Evolutionary conservation across 345 rosid genomes (phyloP).

Genomic region (Linum usitatissimum): DNA sequence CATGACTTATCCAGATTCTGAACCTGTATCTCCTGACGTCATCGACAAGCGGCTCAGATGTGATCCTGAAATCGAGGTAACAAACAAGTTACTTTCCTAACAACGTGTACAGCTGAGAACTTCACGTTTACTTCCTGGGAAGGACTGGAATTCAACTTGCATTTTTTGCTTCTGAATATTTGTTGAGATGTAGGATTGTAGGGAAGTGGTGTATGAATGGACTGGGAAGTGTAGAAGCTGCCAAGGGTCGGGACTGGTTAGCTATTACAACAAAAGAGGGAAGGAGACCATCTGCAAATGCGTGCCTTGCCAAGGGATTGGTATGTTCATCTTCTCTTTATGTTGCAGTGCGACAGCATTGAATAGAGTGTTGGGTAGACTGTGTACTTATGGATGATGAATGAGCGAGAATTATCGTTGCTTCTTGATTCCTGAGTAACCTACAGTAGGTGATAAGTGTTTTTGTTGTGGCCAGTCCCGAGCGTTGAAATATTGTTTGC

Average conservation of each 20-base stretch:
- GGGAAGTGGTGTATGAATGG: constrained; percentile 90
- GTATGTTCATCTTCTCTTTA: constrained; percentile 29
- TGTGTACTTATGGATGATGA: not conserved
- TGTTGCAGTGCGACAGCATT: not conserved
- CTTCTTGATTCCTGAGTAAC: too few relatives aligned
- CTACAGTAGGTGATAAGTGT: not conserved
- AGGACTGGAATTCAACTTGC: not conserved
- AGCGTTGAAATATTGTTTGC: too few relatives aligned
- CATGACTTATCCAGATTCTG: constrained; percentile 74
- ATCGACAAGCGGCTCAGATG: constrained; percentile 64
- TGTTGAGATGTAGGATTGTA: constrained; percentile 49
- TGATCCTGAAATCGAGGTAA: constrained; percentile 63
- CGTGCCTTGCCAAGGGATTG: constrained; percentile 79
- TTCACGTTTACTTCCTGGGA: not conserved
- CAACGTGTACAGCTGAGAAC: not conserved
- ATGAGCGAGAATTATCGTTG: too few relatives aligned
- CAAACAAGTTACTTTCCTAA: not conserved
- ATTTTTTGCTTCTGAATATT: too few relatives aligned
- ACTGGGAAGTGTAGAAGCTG: constrained; percentile 89
- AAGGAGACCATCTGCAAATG: constrained; percentile 81
- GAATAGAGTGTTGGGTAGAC: not conserved
- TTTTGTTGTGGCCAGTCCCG: not conserved
- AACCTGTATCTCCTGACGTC: constrained; percentile 66
- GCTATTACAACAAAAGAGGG: constrained; percentile 78
- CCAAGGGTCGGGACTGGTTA: constrained; percentile 78